Conservation (phyloP, 495 filamentous ascomycete species). For the Pyronema domesticum region DNA sequence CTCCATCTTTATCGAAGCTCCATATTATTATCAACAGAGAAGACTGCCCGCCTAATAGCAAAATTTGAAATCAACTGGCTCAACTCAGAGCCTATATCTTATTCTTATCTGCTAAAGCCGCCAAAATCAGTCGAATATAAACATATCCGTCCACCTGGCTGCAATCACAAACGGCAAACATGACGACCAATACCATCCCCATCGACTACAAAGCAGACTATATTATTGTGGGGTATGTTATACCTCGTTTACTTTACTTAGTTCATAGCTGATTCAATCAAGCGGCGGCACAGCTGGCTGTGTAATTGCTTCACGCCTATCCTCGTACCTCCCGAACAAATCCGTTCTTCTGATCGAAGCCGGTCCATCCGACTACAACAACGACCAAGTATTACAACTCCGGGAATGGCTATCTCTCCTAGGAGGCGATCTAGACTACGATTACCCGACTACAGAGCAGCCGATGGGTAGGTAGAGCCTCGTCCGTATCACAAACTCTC, state of each 20-base stretch:
- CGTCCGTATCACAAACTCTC: not conserved
- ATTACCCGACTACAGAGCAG: slow-evolving; percentile 66
- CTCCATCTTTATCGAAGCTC: too few relatives aligned
- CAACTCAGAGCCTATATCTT: too few relatives aligned
- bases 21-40: too few relatives aligned
- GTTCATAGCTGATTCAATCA: not conserved
- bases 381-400: slow-evolving; percentile 40
- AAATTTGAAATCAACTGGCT: too few relatives aligned
- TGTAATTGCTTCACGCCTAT: slow-evolving; percentile 57
- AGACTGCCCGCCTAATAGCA: too few relatives aligned
- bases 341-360: slow-evolving; percentile 48
- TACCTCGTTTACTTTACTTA: not conserved
- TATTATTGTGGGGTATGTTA: slow-evolving; percentile 34
- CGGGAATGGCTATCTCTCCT: slow-evolving; percentile 64
- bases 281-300: slow-evolving; percentile 69
- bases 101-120: too few relatives aligned
- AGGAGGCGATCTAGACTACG: slow-evolving; percentile 70
- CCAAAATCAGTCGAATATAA: too few relatives aligned
- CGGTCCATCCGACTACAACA: slow-evolving; percentile 33
- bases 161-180: not conserved
- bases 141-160: too few relatives aligned
- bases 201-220: slow-evolving; percentile 37
- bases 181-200: slow-evolving; percentile 6
- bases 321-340: slow-evolving; percentile 47
- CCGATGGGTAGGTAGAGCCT: slow-evolving; percentile 41